phyloP scores from a whole-genome alignment of 2,329 filamentous ascomycete genomes.

The Trichoderma breve region DNA sequence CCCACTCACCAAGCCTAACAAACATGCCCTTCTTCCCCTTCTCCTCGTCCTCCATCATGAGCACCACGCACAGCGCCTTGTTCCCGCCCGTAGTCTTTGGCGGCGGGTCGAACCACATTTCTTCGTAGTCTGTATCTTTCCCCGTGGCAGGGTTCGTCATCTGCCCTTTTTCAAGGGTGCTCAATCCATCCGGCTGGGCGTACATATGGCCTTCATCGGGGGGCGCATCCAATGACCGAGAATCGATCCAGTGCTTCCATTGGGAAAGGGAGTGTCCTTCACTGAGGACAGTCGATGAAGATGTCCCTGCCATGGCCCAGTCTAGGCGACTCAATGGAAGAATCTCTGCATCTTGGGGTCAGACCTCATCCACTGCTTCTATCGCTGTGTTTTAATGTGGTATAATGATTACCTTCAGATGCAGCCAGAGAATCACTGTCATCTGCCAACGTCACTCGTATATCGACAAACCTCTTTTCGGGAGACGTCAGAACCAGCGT shows the following conservation, averaged over 20 bases:
- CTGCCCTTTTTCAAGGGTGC: constrained; percentile 54
- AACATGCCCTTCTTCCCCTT: constrained; percentile 47
- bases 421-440: background rate
- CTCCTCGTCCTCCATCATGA: constrained; percentile 37
- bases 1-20: constrained; percentile 52
- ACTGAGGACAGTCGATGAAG: constrained; percentile 36
- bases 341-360: constrained; percentile 8
- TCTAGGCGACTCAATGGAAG: constrained; percentile 46
- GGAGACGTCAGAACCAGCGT: constrained; percentile 65
- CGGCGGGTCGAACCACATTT: constrained; percentile 58
- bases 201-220: constrained; percentile 59
- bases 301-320: constrained; percentile 64
- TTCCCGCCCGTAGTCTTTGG: constrained; percentile 24
- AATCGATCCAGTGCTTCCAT: constrained; percentile 63
- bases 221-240: constrained; percentile 40
- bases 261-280: constrained; percentile 37
- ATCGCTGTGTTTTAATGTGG: too few species aligned
- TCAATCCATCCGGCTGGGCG: constrained; percentile 36
- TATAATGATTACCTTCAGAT: background rate
- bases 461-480: constrained; percentile 56
- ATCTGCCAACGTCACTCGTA: constrained; percentile 50
- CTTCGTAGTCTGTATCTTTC: constrained; percentile 57
- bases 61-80: constrained; percentile 37
- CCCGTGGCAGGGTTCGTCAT: constrained; percentile 60
- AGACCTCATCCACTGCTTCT: background rate